phyloP scores from a whole-genome alignment of 805 yeast genomes.

The Saccharomycopsis olivae region DNA sequence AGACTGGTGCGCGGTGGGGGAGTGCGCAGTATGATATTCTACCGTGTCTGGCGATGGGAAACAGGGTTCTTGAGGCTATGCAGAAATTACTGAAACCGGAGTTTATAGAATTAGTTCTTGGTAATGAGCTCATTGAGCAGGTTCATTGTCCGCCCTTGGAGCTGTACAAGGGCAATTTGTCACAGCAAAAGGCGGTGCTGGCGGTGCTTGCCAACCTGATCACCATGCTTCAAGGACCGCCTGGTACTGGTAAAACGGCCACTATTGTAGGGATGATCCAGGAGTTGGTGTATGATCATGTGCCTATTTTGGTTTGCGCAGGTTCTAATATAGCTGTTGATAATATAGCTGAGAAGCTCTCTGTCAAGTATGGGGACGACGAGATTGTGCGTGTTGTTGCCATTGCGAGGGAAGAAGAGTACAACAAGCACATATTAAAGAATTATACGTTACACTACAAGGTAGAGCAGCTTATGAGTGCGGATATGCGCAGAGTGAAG shows the following conservation, averaged over 20 bases:
- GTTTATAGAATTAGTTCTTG: slow-evolving; percentile 43
- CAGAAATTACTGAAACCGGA: slow-evolving; percentile 40
- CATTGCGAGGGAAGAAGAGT: slow-evolving; percentile 50
- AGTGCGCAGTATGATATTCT: slow-evolving; percentile 34
- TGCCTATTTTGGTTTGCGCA: slow-evolving; percentile 63
- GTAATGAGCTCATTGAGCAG: slow-evolving; percentile 44
- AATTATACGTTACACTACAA: slow-evolving; percentile 57
- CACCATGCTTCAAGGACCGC: slow-evolving; percentile 66
- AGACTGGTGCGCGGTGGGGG: slow-evolving; percentile 23
- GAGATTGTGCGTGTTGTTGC: slow-evolving; percentile 48
- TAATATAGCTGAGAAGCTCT: slow-evolving; percentile 60
- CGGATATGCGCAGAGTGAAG: slow-evolving; percentile 31
- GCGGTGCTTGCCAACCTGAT: slow-evolving; percentile 40
- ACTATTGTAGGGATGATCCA: slow-evolving; percentile 55
- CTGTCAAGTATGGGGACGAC: slow-evolving; percentile 37
- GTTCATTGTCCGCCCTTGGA: too few species aligned
- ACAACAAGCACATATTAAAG: slow-evolving; percentile 45
- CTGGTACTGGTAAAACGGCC: slow-evolving; percentile 74
- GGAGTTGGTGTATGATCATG: slow-evolving; percentile 44
- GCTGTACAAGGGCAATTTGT: too few species aligned
- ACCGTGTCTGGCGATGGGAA: slow-evolving; percentile 54
- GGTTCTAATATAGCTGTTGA: slow-evolving; percentile 71
- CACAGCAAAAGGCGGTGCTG: slow-evolving; percentile 46
- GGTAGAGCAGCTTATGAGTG: slow-evolving; percentile 39
- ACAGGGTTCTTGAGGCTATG: slow-evolving; percentile 60